phyloP scores from a whole-genome alignment of 1,284 basidiomycete genomes.

The Amylostereum areolatum region DNA sequence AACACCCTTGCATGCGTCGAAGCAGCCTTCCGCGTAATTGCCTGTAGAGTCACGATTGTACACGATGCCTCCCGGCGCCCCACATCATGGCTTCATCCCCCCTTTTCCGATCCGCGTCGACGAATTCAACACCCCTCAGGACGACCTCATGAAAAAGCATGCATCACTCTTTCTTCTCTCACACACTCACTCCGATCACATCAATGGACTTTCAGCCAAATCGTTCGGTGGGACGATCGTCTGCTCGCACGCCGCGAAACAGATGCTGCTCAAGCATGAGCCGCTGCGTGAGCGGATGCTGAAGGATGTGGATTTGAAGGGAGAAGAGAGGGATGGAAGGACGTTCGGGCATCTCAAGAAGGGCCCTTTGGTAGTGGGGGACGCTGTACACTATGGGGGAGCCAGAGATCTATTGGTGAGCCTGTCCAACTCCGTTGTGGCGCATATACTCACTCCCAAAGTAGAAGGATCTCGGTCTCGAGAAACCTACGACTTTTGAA shows the following conservation, averaged over 20 bases:
- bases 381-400: slow-evolving; percentile 38
- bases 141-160: slow-evolving; percentile 26
- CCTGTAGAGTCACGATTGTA: too few species aligned
- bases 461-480: slow-evolving; percentile 46
- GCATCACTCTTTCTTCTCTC: slow-evolving; percentile 71
- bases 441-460: not conserved
- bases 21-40: too few species aligned
- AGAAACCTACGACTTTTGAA: slow-evolving; percentile 60
- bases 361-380: slow-evolving; percentile 39
- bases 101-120: slow-evolving; percentile 81
- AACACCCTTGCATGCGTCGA: too few species aligned
- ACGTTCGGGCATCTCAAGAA: slow-evolving; percentile 69
- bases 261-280: slow-evolving; percentile 76
- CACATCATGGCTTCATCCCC: slow-evolving; percentile 56
- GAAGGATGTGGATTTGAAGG: slow-evolving; percentile 44
- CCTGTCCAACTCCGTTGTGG: slow-evolving; percentile 5
- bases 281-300: slow-evolving; percentile 57
- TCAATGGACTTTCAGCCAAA: slow-evolving; percentile 60
- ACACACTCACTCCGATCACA: slow-evolving; percentile 83
- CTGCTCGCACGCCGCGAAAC: slow-evolving; percentile 77
- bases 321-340: slow-evolving; percentile 39
- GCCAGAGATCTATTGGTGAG: slow-evolving; percentile 63
- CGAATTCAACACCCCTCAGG: slow-evolving; percentile 49
- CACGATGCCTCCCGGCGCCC: slow-evolving; percentile 69
- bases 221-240: slow-evolving; percentile 64